phyloP scores from a whole-genome alignment of 106 monocot genomes.

The Dendrobium officinale region DNA sequence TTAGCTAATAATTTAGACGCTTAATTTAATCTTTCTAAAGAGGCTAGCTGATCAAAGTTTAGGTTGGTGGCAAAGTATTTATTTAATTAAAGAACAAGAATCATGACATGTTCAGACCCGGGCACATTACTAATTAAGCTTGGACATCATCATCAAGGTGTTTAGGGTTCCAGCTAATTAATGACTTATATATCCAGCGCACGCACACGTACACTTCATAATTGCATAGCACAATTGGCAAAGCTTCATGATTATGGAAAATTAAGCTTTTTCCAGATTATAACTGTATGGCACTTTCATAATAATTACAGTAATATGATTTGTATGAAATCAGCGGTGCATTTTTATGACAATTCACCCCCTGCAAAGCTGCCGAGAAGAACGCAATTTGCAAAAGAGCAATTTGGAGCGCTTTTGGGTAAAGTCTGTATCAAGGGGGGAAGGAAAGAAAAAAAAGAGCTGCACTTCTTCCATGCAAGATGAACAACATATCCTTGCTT shows the following conservation, averaged over 20 bases:
- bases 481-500: not conserved
- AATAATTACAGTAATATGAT: not conserved
- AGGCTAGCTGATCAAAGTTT: not conserved
- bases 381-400: not conserved
- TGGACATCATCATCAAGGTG: not conserved
- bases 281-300: too few species aligned
- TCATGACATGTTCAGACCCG: not conserved
- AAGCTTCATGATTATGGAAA: not conserved
- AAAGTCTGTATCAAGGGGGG: not conserved
- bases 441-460: not conserved
- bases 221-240: not conserved
- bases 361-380: not conserved
- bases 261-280: too few species aligned
- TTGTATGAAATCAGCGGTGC: not conserved
- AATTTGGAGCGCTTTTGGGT: slow-evolving; percentile 1
- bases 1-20: not conserved
- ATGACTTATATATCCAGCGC: not conserved
- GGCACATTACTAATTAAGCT: not conserved
- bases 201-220: not conserved
- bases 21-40: not conserved
- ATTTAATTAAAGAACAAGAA: not conserved
- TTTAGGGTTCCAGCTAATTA: not conserved
- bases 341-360: not conserved
- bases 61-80: not conserved
- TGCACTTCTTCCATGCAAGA: not conserved